Conservation (phyloP, 257 asterid species). For the Solanum pimpinellifolium region DNA sequence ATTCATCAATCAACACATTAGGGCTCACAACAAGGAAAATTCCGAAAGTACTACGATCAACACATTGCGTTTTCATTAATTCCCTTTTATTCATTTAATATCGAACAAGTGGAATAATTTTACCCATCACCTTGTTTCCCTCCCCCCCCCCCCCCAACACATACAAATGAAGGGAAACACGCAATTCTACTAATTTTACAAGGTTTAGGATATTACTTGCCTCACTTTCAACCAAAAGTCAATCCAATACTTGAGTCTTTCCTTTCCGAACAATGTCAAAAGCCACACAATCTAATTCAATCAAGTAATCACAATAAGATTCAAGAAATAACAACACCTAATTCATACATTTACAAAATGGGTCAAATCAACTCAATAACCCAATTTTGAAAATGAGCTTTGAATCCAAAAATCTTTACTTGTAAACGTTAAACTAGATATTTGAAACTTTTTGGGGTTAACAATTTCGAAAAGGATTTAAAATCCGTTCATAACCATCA, state of each 20-base stretch:
- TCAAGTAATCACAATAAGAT: not conserved
- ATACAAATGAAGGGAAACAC: not conserved
- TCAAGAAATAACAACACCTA: not conserved
- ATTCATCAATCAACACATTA: not conserved
- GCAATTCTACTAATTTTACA: not conserved
- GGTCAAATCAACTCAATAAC: not conserved
- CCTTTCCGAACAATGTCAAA: not conserved
- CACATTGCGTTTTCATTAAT: too few species aligned
- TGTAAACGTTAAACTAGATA: not conserved
- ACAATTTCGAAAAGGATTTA: not conserved
- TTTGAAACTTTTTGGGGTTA: not conserved
- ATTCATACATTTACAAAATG: not conserved
- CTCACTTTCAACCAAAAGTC: not conserved
- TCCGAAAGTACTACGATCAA: too few species aligned
- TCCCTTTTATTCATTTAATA: not conserved
- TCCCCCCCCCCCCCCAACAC: not conserved
- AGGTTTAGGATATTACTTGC: not conserved
- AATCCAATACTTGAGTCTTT: not conserved
- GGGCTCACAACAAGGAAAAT: not conserved
- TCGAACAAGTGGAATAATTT: not conserved
- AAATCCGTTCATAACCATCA: not conserved
- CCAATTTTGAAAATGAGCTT: not conserved
- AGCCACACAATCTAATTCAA: not conserved
- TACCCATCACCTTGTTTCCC: not conserved
- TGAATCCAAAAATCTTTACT: not conserved